Conservation (phyloP, 345 rosid species). For the Psidium friedrichsthalianum region DNA sequence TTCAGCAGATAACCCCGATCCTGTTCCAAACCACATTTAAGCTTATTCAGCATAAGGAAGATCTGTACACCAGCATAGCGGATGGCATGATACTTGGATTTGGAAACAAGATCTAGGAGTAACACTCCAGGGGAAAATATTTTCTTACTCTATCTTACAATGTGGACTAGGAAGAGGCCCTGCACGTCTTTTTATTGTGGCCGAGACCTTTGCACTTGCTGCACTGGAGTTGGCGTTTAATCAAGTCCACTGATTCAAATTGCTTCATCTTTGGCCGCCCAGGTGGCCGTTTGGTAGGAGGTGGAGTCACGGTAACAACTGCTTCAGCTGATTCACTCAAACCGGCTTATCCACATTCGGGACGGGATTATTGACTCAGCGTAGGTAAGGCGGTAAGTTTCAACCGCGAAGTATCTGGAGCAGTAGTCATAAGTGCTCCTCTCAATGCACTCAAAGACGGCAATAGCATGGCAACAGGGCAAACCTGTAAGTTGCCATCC, state of each 20-base stretch:
- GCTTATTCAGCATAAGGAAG: not conserved
- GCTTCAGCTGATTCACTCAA: constrained; percentile 26
- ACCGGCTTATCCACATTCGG: constrained; percentile 58
- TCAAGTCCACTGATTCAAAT: constrained; percentile 46
- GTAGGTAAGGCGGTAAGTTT: constrained; percentile 41
- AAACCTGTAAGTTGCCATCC: constrained; percentile 62
- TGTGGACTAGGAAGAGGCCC: constrained; percentile 20
- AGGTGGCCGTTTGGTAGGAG: constrained; percentile 74
- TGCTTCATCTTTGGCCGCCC: constrained; percentile 78
- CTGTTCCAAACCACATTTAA: not conserved
- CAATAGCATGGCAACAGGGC: constrained; percentile 83
- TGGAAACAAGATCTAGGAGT: not conserved
- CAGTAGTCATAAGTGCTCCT: constrained; percentile 73
- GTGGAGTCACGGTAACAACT: constrained; percentile 57
- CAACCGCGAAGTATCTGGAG: constrained; percentile 50
- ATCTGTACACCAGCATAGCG: constrained; percentile 7
- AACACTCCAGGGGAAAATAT: not conserved
- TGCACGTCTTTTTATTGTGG: constrained; percentile 93
- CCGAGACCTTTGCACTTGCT: constrained; percentile 97
- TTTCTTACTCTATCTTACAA: constrained; percentile 2
- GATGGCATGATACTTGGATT: not conserved
- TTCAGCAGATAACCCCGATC: not conserved
- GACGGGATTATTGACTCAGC: constrained; percentile 70
- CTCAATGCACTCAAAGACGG: constrained; percentile 43
- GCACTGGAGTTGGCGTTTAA: constrained; percentile 84